Percentiles rank a stretch among this genome's conserved stretches.
phyloP scores from a whole-genome alignment of 169 alveolate genomes.

The Eimeria acervulina region DNA sequence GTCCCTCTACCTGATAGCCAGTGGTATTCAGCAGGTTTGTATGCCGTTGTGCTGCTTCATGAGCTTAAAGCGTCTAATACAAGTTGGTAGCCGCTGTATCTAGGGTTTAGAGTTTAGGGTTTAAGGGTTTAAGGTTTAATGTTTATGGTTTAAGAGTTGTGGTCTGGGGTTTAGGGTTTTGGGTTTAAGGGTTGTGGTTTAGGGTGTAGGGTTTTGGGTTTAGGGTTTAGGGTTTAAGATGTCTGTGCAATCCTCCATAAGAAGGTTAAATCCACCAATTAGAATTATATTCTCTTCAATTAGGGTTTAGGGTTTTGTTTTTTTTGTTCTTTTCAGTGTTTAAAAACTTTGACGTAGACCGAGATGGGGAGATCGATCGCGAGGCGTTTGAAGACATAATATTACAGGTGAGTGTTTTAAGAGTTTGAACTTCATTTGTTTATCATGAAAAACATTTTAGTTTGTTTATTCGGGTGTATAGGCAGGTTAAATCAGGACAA shows the following conservation, averaged over 20 bases:
- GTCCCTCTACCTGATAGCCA: constrained; percentile 72
- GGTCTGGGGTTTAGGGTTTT: too few species aligned
- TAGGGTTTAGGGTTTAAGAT: not conserved
- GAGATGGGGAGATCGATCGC: constrained; percentile 78
- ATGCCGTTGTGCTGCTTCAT: not conserved
- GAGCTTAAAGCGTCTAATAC: not conserved
- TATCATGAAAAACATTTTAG: too few species aligned
- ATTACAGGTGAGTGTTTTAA: constrained; percentile 25
- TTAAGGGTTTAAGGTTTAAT: too few species aligned
- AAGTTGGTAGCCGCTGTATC: not conserved
- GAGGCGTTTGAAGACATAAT: constrained; percentile 74
- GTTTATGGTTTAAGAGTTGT: too few species aligned
- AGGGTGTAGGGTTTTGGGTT: too few species aligned
- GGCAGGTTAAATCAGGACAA: too few species aligned
- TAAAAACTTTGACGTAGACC: constrained; percentile 71
- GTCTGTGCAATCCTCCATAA: not conserved
- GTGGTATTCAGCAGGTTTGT: constrained; percentile 79
- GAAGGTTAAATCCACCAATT: too few species aligned
- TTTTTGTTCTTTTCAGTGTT: constrained; percentile 34
- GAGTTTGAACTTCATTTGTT: not conserved
- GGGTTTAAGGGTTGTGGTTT: too few species aligned
- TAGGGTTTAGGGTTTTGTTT: too few species aligned
- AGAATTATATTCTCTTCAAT: too few species aligned
- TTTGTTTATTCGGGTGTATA: too few species aligned
- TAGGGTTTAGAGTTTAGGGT: not conserved